phyloP scores from a whole-genome alignment of 768 basidiomycete genomes.

The Lactifluus subvellereus region DNA sequence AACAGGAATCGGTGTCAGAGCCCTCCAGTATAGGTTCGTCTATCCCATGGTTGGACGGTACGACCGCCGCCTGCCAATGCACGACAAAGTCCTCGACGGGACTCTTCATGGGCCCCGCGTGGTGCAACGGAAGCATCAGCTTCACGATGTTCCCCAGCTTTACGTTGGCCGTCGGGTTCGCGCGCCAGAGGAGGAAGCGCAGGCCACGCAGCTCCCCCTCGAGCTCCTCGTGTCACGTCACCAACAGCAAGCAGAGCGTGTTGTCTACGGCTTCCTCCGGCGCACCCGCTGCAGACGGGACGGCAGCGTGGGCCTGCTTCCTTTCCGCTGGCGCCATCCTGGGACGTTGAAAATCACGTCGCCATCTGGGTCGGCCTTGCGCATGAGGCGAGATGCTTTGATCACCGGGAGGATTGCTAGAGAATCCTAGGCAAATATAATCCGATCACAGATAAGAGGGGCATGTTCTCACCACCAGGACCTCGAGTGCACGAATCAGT shows the following conservation, averaged over 20 bases:
- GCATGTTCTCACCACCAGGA: not conserved
- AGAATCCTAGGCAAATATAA: not conserved
- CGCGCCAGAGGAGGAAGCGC: constrained; percentile 14
- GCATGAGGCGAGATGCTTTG: not conserved
- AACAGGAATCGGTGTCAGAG: not conserved
- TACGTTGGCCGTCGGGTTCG: not conserved
- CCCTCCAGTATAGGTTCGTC: not conserved
- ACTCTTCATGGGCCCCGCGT: constrained; percentile 12
- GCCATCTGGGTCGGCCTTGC: not conserved
- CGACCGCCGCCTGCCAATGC: constrained; percentile 13
- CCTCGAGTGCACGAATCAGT: constrained; percentile 8
- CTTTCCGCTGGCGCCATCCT: constrained; percentile 9
- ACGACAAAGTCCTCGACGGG: constrained; percentile 12
- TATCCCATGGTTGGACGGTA: not conserved
- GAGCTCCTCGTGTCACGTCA: constrained; percentile 12
- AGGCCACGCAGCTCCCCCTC: constrained; percentile 11
- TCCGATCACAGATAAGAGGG: too few species aligned
- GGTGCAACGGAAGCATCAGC: constrained; percentile 6
- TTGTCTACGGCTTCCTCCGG: not conserved
- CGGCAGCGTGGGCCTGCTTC: not conserved
- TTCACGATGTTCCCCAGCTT: constrained; percentile 8
- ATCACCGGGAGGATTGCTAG: not conserved
- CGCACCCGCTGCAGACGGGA: not conserved
- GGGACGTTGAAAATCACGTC: constrained; percentile 19
- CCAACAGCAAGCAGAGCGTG: constrained; percentile 5